Conservation (phyloP, 441 rosid species). For the Erodium trifolium region DNA sequence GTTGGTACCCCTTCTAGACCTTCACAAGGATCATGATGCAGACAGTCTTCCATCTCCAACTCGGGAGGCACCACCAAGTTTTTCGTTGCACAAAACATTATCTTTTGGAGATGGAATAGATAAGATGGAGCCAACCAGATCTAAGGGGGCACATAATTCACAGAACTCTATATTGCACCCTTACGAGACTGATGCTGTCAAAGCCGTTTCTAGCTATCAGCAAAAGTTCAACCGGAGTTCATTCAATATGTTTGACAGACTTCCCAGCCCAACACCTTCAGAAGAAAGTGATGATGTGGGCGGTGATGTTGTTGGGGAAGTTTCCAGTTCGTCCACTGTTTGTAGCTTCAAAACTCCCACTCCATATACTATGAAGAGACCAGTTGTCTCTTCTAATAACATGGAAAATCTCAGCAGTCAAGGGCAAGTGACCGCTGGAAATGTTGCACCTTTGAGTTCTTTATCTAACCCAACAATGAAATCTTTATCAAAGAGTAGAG, state of each 20-base stretch:
- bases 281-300: constrained; percentile 54
- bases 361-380: constrained; percentile 29
- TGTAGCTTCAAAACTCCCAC: constrained; percentile 26
- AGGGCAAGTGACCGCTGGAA: constrained; percentile 13
- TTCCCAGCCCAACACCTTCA: constrained; percentile 98
- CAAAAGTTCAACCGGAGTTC: constrained; percentile 56
- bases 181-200: constrained; percentile 67
- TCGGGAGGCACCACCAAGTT: constrained; percentile 46
- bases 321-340: constrained; percentile 42
- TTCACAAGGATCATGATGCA: constrained; percentile 85
- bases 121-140: constrained; percentile 27
- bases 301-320: constrained; percentile 55
- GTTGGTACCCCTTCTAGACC: constrained; percentile 39
- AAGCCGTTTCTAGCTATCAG: constrained; percentile 25
- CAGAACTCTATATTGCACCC: constrained; percentile 44
- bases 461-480: constrained; percentile 34
- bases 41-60: constrained; percentile 98
- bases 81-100: constrained; percentile 35
- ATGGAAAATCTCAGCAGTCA: background rate
- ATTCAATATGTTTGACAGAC: constrained; percentile 38
- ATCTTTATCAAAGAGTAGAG: constrained; percentile 67
- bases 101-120: constrained; percentile 29
- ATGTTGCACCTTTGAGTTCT: constrained; percentile 27
- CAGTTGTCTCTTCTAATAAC: constrained; percentile 17
- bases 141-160: constrained; percentile 26